These are phyloP conservation scores for Termitomyces sp. DNA, from an alignment of 768 basidiomycete genomes.

Conservation along the genomic window DNA sequence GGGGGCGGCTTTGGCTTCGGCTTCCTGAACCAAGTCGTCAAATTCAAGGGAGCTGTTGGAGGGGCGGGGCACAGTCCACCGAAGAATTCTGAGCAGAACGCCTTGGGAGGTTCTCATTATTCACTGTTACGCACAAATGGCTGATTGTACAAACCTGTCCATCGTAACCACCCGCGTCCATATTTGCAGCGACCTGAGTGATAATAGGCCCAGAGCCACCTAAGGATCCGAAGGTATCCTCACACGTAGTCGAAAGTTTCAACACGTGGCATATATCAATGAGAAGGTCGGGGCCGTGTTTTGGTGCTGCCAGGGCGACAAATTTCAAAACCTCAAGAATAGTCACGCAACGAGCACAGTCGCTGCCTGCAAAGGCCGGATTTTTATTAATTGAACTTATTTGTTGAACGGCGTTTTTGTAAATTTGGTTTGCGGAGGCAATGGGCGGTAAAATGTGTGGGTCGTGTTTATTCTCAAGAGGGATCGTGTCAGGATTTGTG, in stretches of 20 bases:
- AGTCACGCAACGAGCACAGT: conserved; percentile 59
- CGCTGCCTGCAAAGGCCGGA: conserved; percentile 47
- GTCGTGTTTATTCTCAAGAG: conserved; percentile 55
- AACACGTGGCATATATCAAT: conserved; percentile 61
- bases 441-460: conserved; percentile 63
- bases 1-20: conserved; percentile 72
- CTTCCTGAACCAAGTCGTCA: conserved; percentile 70
- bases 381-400: conserved; percentile 52
- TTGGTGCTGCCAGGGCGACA: conserved; percentile 59
- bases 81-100: conserved; percentile 60
- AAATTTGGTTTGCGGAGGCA: conserved; percentile 42
- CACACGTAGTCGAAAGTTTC: conserved; percentile 49
- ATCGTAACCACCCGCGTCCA: conserved; percentile 69
- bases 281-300: conserved; percentile 53
- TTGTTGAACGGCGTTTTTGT: conserved; percentile 53
- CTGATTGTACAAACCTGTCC: conserved; percentile 49
- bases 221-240: conserved; percentile 39
- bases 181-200: conserved; percentile 70
- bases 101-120: conserved; percentile 26
- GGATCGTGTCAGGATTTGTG: conserved; percentile 61
- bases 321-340: conserved; percentile 63
- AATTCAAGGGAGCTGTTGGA: conserved; percentile 55
- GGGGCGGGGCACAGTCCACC: conserved; percentile 51
- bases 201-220: conserved; percentile 56
- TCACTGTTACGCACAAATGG: background rate